A percentile compares a stretch with the other conserved stretches of the same genome.
phyloP scores from a whole-genome alignment of 2,329 filamentous ascomycete genomes.

The Ophiostoma populinum region DNA sequence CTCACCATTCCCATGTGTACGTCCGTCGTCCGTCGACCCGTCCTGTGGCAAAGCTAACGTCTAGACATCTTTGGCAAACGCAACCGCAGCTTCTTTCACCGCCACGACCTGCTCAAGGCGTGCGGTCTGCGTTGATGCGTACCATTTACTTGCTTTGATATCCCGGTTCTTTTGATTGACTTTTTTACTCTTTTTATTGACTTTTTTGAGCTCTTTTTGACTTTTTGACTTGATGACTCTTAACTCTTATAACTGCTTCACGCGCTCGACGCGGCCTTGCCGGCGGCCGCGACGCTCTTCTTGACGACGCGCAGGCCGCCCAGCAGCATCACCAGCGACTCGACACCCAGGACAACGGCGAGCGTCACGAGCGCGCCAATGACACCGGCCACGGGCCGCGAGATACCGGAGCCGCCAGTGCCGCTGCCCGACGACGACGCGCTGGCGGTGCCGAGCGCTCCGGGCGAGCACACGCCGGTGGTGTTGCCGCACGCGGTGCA shows the following conservation, averaged over 20 bases:
- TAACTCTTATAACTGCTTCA: background rate
- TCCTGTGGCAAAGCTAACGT: slow-evolving; percentile 2
- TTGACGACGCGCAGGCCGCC: slow-evolving; percentile 30
- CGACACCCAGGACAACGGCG: slow-evolving; percentile 28
- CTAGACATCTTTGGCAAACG: slow-evolving; percentile 64
- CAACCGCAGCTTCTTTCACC: slow-evolving; percentile 56
- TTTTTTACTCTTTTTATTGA: background rate
- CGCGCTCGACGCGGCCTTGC: slow-evolving; percentile 7
- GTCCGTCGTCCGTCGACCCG: slow-evolving; percentile 20
- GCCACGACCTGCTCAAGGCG: slow-evolving; percentile 51
- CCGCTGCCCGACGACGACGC: slow-evolving; percentile 9
- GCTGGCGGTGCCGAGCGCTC: slow-evolving; percentile 13
- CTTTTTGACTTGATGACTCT: background rate
- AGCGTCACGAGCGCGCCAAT: slow-evolving; percentile 55
- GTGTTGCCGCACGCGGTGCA: slow-evolving; percentile 60
- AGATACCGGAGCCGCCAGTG: slow-evolving; percentile 30
- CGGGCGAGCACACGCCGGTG: slow-evolving; percentile 43
- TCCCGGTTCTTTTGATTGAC: background rate
- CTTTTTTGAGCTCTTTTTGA: background rate
- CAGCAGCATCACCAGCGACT: slow-evolving; percentile 25
- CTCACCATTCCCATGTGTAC: slow-evolving; percentile 64
- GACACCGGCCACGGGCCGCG: slow-evolving; percentile 59
- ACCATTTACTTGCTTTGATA: background rate
- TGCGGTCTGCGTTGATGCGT: slow-evolving; percentile 17
- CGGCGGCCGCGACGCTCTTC: slow-evolving; percentile 17